Base-by-base conservation (phyloP, 768 basidiomycete species). In the Harrya chromipes region DNA sequence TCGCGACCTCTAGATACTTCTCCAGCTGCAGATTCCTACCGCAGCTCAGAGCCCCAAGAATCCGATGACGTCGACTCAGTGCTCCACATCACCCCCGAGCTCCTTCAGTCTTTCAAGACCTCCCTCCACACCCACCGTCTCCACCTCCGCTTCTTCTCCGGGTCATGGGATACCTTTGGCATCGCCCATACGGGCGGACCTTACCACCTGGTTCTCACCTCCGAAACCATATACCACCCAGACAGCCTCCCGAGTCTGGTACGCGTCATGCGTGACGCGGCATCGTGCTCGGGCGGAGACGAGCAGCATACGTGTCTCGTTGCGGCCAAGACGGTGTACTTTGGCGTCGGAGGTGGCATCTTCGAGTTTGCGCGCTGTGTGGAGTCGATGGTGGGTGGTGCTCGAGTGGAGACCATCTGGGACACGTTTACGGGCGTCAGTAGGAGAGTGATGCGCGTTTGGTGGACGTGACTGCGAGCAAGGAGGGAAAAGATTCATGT, bases 331-430 rank as follows among this genome's bases (percentile, higher is more conserved):
- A 78, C 92, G 13, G 68, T 97, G 17, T 97, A 97, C 65, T 97
- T 98, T 65, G 95, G 95, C 7, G 92, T 97, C 4, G 94, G 94
- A 1, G 94, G 95, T 0, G 90, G 94, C 7, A 71, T 94, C 23
- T 67, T 78, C 12, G 88, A 85, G 52, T 95, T 95, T 57, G 65
- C 81, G n/a, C 62, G 69, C 23, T 75, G 74, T 6, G 78, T 92
- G 0, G 60, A 39, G 33, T 48, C 55, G 17, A 35, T 21, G 4
- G 35, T 24, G 1, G 47, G 46, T 3, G 47, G 62, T 23, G 84
- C 80, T 0, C 66, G 53, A 24, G 79, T 83, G 1, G 73, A 79
- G 56, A 78, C 73, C 3, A 78, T 92, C 1, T 85, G 82, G 78
- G 85, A 90, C 60, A 74, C 69, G 53, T 77, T 70, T 26, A 69